A percentile compares a stretch with the other conserved stretches of the same genome.
phyloP scores from a whole-genome alignment of 805 yeast genomes.

The Candida sonorensis region DNA sequence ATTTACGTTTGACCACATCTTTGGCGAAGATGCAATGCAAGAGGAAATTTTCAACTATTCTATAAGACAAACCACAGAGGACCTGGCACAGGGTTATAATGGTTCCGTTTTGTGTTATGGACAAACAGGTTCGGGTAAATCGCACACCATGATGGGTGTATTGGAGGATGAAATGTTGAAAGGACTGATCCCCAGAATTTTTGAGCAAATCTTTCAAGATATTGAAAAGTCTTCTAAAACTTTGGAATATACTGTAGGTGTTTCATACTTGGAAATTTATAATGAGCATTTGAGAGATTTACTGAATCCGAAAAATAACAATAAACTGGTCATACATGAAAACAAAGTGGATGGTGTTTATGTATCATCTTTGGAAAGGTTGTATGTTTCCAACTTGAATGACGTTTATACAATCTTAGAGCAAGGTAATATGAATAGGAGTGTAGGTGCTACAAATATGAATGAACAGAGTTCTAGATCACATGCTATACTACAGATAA shows the following conservation, averaged over 20 bases:
- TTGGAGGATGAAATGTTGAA: slow-evolving; percentile 28
- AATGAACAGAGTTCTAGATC: slow-evolving; percentile 71
- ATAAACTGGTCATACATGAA: slow-evolving; percentile 51
- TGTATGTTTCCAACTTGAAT: slow-evolving; percentile 48
- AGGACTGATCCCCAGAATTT: slow-evolving; percentile 71
- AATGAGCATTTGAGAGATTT: slow-evolving; percentile 73
- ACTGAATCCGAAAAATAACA: slow-evolving; percentile 34
- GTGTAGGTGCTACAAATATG: slow-evolving; percentile 59
- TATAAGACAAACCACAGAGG: slow-evolving; percentile 57
- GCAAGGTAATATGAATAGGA: slow-evolving; percentile 52
- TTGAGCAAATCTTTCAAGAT: slow-evolving; percentile 54
- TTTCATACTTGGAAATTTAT: slow-evolving; percentile 75
- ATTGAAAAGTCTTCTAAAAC: slow-evolving; percentile 43
- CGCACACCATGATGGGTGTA: slow-evolving; percentile 73
- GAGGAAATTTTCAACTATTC: slow-evolving; percentile 52
- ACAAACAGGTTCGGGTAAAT: slow-evolving; percentile 81
- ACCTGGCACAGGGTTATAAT: slow-evolving; percentile 57
- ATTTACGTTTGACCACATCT: slow-evolving; percentile 64
- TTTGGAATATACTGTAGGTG: slow-evolving; percentile 58
- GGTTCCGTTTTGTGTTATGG: slow-evolving; percentile 51
- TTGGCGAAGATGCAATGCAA: slow-evolving; percentile 46
- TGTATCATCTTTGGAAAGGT: slow-evolving; percentile 62
- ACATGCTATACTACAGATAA: slow-evolving; percentile 71
- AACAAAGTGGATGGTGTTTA: slow-evolving; percentile 59
- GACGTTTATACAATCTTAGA: slow-evolving; percentile 54